Conservation (phyloP, 2,329 filamentous ascomycete genomes). For the Paraphoma sp. region DNA sequence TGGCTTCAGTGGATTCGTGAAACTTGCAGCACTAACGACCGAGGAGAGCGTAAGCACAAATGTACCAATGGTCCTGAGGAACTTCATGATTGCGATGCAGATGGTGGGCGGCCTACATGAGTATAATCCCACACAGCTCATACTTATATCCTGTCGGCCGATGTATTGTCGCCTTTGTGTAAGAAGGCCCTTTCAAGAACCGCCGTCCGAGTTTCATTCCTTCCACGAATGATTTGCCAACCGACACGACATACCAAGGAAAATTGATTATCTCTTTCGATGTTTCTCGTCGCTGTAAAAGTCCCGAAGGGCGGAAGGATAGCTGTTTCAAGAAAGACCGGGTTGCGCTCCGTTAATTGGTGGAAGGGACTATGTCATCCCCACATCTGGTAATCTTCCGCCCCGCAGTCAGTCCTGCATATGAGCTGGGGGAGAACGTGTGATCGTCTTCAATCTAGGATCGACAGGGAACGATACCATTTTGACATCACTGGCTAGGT, state of each 20-base stretch:
- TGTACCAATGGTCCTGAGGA: conserved; percentile 10
- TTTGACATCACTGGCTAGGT: too few relatives aligned
- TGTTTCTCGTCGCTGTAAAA: neutral
- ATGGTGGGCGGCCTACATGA: too few relatives aligned
- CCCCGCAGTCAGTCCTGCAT: neutral
- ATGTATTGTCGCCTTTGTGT: too few relatives aligned
- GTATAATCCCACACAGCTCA: neutral
- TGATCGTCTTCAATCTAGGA: neutral
- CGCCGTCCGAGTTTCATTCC: too few relatives aligned
- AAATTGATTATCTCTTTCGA: neutral
- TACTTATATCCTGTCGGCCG: neutral
- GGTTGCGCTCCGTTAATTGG: conserved; percentile 12
- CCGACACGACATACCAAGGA: neutral
- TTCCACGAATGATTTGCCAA: neutral
- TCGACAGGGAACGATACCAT: neutral
- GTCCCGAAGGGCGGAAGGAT: neutral
- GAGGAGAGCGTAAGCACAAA: conserved; percentile 23
- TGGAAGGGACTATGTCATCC: conserved; percentile 6
- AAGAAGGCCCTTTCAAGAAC: too few relatives aligned
- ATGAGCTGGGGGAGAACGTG: neutral
- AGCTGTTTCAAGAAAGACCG: neutral
- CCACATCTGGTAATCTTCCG: conserved; percentile 6
- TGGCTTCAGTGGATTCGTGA: conserved; percentile 60
- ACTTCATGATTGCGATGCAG: neutral
- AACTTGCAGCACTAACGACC: conserved; percentile 47